phyloP scores from a whole-genome alignment of 2,329 filamentous ascomycete species.

The Cladosporium halotolerans region DNA sequence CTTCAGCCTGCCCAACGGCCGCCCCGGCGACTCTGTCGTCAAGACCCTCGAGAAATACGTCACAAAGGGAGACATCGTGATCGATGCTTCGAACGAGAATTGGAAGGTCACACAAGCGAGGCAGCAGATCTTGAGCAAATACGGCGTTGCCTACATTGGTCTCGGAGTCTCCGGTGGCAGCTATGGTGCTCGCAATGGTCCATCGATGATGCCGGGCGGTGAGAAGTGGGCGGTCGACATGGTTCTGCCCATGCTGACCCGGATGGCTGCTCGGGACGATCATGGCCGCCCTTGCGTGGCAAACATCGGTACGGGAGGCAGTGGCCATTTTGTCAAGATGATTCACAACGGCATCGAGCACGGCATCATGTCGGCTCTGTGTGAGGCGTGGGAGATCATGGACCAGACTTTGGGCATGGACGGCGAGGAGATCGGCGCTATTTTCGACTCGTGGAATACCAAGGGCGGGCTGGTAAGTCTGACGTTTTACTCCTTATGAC shows the following conservation, averaged over 20 bases:
- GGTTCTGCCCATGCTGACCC: constrained; percentile 48
- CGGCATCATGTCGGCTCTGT: constrained; percentile 51
- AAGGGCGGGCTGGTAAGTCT: constrained; percentile 39
- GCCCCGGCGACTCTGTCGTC: constrained; percentile 21
- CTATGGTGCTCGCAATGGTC: constrained; percentile 50
- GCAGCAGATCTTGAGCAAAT: constrained; percentile 43
- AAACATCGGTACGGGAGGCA: constrained; percentile 47
- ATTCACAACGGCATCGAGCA: constrained; percentile 59
- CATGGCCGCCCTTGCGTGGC: constrained; percentile 47
- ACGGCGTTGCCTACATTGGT: constrained; percentile 50
- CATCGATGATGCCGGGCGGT: constrained; percentile 52
- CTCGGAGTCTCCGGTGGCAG: constrained; percentile 56
- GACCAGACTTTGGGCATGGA: constrained; percentile 44
- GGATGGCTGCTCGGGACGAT: constrained; percentile 48
- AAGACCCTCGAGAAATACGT: constrained; percentile 36
- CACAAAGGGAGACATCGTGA: constrained; percentile 49
- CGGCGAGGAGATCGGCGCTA: constrained; percentile 46
- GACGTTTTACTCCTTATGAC: not conserved
- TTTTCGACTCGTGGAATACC: constrained; percentile 50
- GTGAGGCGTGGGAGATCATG: constrained; percentile 53
- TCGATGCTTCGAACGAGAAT: constrained; percentile 55
- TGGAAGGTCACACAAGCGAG: constrained; percentile 50
- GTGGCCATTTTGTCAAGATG: constrained; percentile 59
- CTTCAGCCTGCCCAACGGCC: constrained; percentile 38
- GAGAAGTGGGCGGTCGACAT: constrained; percentile 43